Evolutionary conservation across 257 asterid genomes (phyloP).

Genomic region (Sherardia arvensis): DNA sequence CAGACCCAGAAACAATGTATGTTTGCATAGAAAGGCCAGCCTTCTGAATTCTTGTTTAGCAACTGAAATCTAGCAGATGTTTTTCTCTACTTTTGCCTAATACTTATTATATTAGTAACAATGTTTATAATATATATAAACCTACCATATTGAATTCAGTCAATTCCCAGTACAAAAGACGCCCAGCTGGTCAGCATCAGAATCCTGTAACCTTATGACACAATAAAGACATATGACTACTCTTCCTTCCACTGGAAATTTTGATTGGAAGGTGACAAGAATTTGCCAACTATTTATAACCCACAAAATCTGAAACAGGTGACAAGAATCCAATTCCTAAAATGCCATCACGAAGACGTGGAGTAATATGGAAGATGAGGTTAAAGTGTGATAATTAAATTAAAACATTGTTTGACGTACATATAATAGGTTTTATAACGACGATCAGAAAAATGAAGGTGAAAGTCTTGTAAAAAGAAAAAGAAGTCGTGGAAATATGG

Average conservation of each 20-base stretch:
- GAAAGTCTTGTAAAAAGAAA: too few relatives aligned
- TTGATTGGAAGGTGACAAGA: conserved; percentile 36
- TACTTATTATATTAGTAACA: too few relatives aligned
- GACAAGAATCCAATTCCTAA: conserved; percentile 29
- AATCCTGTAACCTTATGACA: conserved; percentile 6
- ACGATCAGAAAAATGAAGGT: conserved; percentile 13
- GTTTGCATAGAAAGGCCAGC: too few relatives aligned
- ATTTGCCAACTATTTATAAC: conserved; percentile 38
- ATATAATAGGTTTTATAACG: conserved; percentile 12
- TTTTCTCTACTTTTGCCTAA: too few relatives aligned
- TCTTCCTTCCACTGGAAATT: conserved; percentile 14
- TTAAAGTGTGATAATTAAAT: neutral
- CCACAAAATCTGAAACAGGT: conserved; percentile 61
- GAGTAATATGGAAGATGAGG: conserved; percentile 7
- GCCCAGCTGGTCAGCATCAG: conserved; percentile 12
- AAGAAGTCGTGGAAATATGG: neutral
- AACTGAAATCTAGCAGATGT: too few relatives aligned
- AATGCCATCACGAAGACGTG: conserved; percentile 22
- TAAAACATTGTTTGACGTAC: conserved; percentile 35
- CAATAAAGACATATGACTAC: neutral
- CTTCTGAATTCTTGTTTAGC: too few relatives aligned
- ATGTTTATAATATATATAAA: too few relatives aligned
- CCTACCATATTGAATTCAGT: conserved; percentile 2
- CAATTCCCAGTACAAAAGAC: neutral
- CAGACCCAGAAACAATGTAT: too few relatives aligned